Evolutionary conservation across 768 basidiomycete species (phyloP).

Genomic region (Mycena polygramma): DNA sequence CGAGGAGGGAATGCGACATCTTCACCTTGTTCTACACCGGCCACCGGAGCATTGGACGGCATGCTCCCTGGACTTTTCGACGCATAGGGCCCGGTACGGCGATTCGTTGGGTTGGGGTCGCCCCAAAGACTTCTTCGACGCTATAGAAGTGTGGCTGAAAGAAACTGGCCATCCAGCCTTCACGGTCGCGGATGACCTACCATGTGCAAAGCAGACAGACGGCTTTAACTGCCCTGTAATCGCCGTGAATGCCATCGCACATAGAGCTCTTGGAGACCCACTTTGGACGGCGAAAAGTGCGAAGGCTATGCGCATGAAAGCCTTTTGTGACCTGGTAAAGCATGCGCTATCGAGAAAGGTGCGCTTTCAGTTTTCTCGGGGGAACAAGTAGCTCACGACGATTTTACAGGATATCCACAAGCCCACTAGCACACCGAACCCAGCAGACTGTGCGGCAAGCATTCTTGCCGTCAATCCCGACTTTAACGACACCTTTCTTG

Average conservation of each 20-base stretch:
- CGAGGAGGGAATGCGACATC: background rate
- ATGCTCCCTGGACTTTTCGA: background rate
- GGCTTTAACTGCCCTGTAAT: conserved; percentile 31
- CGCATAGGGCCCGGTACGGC: conserved; percentile 11
- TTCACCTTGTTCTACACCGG: conserved; percentile 12
- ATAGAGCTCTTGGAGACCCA: conserved; percentile 27
- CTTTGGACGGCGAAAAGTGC: conserved; percentile 25
- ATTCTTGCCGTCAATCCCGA: conserved; percentile 6
- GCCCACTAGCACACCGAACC: background rate
- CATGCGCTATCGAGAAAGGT: conserved; percentile 1
- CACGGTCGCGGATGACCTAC: conserved; percentile 12
- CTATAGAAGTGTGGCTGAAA: background rate
- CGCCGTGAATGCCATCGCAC: conserved; percentile 32
- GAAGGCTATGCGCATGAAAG: conserved; percentile 10
- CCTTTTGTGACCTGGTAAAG: conserved; percentile 24
- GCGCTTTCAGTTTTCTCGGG: too few species aligned
- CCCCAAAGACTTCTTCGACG: conserved; percentile 12
- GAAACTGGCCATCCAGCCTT: background rate
- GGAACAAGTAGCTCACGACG: too few species aligned
- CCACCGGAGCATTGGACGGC: conserved; percentile 29
- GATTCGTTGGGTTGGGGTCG: conserved; percentile 9
- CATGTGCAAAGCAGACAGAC: conserved; percentile 27
- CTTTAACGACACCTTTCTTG: background rate
- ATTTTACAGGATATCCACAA: too few species aligned
- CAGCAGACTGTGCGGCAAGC: background rate